A percentile compares a stretch with the other conserved stretches of the same genome.
These are phyloP conservation scores for Rhinocladiella mackenziei DNA, from an alignment of 2,329 filamentous ascomycete species.

Conservation along the genomic window DNA sequence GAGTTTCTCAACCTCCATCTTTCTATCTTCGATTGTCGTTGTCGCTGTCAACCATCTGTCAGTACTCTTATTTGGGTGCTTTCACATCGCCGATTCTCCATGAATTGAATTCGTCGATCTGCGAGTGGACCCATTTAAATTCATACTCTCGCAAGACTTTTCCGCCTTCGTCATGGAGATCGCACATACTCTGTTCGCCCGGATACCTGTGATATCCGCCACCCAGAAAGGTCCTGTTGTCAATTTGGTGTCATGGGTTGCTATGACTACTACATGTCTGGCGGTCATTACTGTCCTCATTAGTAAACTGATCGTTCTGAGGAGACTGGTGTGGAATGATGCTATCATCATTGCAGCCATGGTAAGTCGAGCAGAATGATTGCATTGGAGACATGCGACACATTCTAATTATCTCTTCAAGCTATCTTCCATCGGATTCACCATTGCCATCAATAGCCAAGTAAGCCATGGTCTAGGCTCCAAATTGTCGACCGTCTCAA, in stretches of 20 bases:
- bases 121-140: too few relatives aligned
- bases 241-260: constrained; percentile 18
- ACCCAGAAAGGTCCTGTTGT: constrained; percentile 16
- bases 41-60: too few relatives aligned
- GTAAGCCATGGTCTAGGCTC: constrained; percentile 26
- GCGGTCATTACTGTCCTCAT: constrained; percentile 23
- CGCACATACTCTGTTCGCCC: constrained; percentile 4
- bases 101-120: too few relatives aligned
- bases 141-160: too few relatives aligned
- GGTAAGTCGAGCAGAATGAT: constrained; percentile 13
- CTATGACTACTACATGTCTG: constrained; percentile 17
- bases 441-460: constrained; percentile 26
- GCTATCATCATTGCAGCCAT: constrained; percentile 21
- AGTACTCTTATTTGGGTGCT: too few relatives aligned
- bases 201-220: constrained; percentile 10
- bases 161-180: constrained; percentile 4
- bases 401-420: constrained; percentile 7
- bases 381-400: background rate
- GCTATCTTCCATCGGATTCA: constrained; percentile 16
- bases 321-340: constrained; percentile 25
- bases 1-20: too few relatives aligned
- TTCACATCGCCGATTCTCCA: too few relatives aligned
- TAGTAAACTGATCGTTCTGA: constrained; percentile 26
- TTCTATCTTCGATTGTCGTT: too few relatives aligned
- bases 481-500: constrained; percentile 7